Conservation (phyloP, 108 stramenopile species). For the Discostella pseudostelligera region DNA sequence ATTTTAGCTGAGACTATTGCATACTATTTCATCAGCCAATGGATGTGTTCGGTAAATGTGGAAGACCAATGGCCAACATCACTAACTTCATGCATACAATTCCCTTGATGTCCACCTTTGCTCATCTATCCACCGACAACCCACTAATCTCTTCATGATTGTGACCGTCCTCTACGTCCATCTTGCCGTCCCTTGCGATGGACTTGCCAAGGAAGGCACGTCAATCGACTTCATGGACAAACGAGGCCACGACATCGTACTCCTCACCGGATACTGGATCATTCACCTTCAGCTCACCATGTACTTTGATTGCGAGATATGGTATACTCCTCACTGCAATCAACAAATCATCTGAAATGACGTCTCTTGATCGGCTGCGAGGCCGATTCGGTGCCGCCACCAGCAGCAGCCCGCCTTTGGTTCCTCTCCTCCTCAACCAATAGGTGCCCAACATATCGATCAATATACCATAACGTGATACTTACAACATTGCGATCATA, state of each 20-base stretch:
- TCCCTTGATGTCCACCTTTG: no score
- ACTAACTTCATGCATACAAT: no score
- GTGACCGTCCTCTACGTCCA: no score
- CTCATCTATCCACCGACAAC: no score
- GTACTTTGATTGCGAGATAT: slow-evolving; percentile 70
- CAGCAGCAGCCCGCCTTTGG: background rate
- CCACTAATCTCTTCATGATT: no score
- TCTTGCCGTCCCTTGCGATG: background rate
- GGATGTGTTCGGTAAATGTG: no score
- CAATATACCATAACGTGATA: slow-evolving; percentile 23
- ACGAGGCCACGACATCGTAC: slow-evolving; percentile 19
- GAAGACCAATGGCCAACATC: no score
- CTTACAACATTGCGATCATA: slow-evolving; percentile 32
- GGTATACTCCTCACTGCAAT: slow-evolving; percentile 63
- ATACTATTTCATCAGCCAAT: no score
- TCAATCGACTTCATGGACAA: slow-evolving; percentile 37
- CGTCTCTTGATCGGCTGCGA: slow-evolving; percentile 20
- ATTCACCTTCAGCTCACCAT: slow-evolving; percentile 55
- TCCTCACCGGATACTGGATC: slow-evolving; percentile 14
- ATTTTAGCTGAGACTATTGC: no score
- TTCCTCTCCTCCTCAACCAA: slow-evolving; percentile 9
- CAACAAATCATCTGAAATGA: slow-evolving; percentile 59
- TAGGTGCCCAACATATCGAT: slow-evolving; percentile 28
- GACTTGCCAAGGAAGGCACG: slow-evolving; percentile 15
- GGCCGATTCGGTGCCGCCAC: background rate